Percentiles rank a stretch among this genome's conserved stretches.
Conservation (phyloP, 176 grass and related monocot genomes). For the Ampelocalamus luodianensis region DNA sequence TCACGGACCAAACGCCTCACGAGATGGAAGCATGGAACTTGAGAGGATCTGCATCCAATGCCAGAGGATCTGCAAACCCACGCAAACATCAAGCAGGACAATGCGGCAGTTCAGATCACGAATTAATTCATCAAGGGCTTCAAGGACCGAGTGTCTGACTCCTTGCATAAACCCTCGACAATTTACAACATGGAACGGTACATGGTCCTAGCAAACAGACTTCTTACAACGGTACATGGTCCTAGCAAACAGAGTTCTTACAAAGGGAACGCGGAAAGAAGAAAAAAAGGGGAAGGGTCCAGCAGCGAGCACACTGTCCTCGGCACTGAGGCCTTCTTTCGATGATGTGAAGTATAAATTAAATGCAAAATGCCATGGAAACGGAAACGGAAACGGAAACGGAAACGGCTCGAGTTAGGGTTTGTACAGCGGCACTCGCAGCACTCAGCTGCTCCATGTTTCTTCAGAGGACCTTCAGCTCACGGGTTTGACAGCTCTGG, state of each 20-base stretch:
- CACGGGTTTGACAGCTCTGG: constrained; percentile 59
- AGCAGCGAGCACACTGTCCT: background rate
- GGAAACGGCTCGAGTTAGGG: constrained; percentile 50
- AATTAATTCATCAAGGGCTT: constrained; percentile 23
- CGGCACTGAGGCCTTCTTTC: constrained; percentile 26
- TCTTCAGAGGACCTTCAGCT: constrained; percentile 43
- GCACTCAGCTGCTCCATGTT: constrained; percentile 4
- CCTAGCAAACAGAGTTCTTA: constrained; percentile 35
- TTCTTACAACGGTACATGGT: constrained; percentile 32
- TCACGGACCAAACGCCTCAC: background rate
- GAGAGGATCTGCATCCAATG: background rate
- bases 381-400: constrained; percentile 30
- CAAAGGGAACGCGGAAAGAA: background rate
- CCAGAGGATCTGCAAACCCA: background rate
- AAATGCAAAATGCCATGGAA: constrained; percentile 41
- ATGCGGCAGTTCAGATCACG: constrained; percentile 1
- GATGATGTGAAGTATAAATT: constrained; percentile 34
- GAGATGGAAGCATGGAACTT: background rate
- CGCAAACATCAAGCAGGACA: constrained; percentile 23
- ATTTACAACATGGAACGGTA: constrained; percentile 40
- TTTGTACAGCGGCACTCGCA: constrained; percentile 56
- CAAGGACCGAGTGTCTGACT: background rate
- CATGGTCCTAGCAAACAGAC: constrained; percentile 28
- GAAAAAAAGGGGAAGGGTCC: background rate
- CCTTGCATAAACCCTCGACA: constrained; percentile 17